Conservation (phyloP, 2,329 filamentous ascomycete genomes). For the Colletotrichum cuscutae region DNA sequence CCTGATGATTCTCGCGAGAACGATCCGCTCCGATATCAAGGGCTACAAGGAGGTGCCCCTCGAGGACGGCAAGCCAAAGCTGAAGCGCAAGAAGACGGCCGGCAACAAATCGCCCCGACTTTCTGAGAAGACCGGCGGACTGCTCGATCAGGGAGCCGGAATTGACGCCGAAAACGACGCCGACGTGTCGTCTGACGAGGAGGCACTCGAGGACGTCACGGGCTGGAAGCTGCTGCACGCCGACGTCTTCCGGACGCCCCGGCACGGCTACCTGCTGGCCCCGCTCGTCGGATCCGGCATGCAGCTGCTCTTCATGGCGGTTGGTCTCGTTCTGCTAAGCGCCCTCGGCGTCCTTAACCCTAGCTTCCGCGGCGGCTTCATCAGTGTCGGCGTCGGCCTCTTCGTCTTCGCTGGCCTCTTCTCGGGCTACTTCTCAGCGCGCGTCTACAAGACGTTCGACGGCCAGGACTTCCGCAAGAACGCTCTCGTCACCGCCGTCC, state of each 20-base stretch:
- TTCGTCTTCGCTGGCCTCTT: slow-evolving; percentile 87
- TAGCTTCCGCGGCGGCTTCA: slow-evolving; percentile 88
- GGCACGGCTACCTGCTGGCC: slow-evolving; percentile 77
- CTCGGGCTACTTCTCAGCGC: slow-evolving; percentile 87
- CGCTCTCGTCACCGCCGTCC: slow-evolving; percentile 77
- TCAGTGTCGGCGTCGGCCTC: slow-evolving; percentile 84
- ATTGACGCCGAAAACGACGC: slow-evolving; percentile 62
- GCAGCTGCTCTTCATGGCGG: slow-evolving; percentile 85
- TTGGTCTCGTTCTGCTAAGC: slow-evolving; percentile 77
- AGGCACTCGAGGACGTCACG: slow-evolving; percentile 80
- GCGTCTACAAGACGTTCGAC: slow-evolving; percentile 85
- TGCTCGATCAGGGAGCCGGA: slow-evolving; percentile 66
- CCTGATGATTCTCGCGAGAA: slow-evolving; percentile 82
- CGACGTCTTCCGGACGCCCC: slow-evolving; percentile 85
- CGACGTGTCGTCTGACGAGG: slow-evolving; percentile 74
- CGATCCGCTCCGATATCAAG: slow-evolving; percentile 82
- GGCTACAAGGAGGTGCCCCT: slow-evolving; percentile 72
- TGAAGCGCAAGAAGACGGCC: slow-evolving; percentile 59
- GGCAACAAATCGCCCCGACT: slow-evolving; percentile 39
- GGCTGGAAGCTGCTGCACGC: slow-evolving; percentile 90
- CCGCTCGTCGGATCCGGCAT: slow-evolving; percentile 87
- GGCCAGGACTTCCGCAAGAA: slow-evolving; percentile 81
- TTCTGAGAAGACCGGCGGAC: slow-evolving; percentile 63
- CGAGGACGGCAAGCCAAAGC: slow-evolving; percentile 73
- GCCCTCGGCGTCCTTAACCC: slow-evolving; percentile 84